These are phyloP conservation scores for Corylus avellana DNA, from an alignment of 306 rosid species.

Conservation along the genomic window DNA sequence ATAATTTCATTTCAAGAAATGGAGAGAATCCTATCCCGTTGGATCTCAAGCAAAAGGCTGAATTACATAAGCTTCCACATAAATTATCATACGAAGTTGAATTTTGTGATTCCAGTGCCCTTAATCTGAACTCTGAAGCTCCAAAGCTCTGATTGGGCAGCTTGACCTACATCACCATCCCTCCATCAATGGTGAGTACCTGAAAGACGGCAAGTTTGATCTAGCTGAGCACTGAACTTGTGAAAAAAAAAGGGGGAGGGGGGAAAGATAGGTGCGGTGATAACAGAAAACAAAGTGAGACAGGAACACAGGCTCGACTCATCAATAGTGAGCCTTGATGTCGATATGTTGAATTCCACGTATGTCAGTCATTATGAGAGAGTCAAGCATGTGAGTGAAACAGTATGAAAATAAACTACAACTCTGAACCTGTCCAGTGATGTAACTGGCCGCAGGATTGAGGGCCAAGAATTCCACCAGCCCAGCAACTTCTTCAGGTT, in stretches of 20 bases:
- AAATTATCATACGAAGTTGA: constrained; percentile 7
- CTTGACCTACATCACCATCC: constrained; percentile 77
- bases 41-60: constrained; percentile 18
- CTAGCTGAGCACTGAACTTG: neutral
- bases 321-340: constrained; percentile 6
- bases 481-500: constrained; percentile 97
- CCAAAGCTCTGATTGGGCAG: constrained; percentile 14
- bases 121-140: constrained; percentile 7
- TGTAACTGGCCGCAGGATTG: constrained; percentile 81
- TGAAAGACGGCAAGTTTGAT: constrained; percentile 34
- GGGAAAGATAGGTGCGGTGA: neutral
- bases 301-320: neutral
- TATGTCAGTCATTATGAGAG: neutral
- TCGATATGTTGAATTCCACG: neutral
- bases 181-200: constrained; percentile 95
- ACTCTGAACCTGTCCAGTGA: constrained; percentile 82
- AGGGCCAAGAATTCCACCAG: constrained; percentile 95
- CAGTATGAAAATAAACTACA: neutral
- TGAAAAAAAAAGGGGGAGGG: neutral
- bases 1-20: too few relatives aligned
- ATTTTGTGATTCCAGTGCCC: constrained; percentile 24
- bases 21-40: too few relatives aligned
- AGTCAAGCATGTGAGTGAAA: neutral
- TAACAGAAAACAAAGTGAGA: constrained; percentile 1
- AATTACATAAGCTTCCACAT: constrained; percentile 23